A percentile compares a stretch with the other conserved stretches of the same genome.
phyloP scores from a whole-genome alignment of 495 filamentous ascomycete species.

The Xylaria telfairii region DNA sequence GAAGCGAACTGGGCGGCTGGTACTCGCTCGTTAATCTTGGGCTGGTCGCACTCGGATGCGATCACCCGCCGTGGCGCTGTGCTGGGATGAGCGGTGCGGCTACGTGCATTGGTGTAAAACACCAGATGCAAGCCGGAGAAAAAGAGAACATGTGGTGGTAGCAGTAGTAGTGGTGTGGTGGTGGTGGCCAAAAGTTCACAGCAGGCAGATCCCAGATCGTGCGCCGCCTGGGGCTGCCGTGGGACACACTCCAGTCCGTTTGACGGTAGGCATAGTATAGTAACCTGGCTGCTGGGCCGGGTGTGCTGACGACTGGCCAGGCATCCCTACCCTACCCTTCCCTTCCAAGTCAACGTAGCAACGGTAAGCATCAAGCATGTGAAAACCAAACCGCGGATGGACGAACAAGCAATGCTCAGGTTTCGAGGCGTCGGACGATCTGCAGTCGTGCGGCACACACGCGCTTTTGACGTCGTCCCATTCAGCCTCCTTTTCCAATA shows the following conservation, averaged over 20 bases:
- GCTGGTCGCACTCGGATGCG: conserved; percentile 24
- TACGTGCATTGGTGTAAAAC: conserved; percentile 33
- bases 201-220: conserved; percentile 5
- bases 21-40: conserved; percentile 22
- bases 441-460: not conserved
- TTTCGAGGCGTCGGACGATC: conserved; percentile 3
- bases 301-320: conserved; percentile 17
- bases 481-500: conserved; percentile 38
- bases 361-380: conserved; percentile 4
- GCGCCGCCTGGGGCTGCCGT: conserved; percentile 8
- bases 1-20: not conserved
- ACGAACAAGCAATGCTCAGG: not conserved
- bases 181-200: conserved; percentile 15
- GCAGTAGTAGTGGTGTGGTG: too few species aligned
- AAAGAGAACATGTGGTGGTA: not conserved
- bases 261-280: too few species aligned
- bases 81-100: conserved; percentile 34
- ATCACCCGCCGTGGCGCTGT: conserved; percentile 28
- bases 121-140: conserved; percentile 24
- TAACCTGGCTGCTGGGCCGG: not conserved
- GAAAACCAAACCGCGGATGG: too few species aligned
- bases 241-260: conserved; percentile 10
- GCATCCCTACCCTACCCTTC: not conserved
- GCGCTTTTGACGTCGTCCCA: conserved; percentile 29
- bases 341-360: not conserved